Conservation (phyloP, 2,329 filamentous ascomycete species). For the Podosphaera fusca region DNA sequence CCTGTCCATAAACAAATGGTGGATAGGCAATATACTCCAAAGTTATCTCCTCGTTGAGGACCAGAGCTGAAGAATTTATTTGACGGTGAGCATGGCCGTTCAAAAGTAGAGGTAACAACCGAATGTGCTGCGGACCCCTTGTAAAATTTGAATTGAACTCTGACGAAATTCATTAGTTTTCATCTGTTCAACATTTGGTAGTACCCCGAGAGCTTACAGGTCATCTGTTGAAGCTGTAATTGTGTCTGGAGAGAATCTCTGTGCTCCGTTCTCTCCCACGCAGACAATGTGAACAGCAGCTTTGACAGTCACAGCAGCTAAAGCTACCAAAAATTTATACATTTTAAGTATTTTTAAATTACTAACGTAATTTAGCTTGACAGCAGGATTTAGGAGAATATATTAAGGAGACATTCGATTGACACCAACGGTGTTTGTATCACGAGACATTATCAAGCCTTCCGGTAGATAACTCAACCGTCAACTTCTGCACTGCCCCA, state of each 20-base stretch:
- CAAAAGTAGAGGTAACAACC: slow-evolving; percentile 18
- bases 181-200: too few species aligned
- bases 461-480: too few species aligned
- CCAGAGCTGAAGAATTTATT: slow-evolving; percentile 8
- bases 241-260: slow-evolving; percentile 26
- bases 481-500: too few species aligned
- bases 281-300: slow-evolving; percentile 3
- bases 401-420: too few species aligned
- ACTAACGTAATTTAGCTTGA: too few species aligned
- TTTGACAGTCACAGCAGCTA: slow-evolving; percentile 1
- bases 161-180: neutral
- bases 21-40: slow-evolving; percentile 3
- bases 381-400: too few species aligned
- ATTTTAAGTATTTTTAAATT: too few species aligned
- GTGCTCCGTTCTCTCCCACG: slow-evolving; percentile 9
- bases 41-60: slow-evolving; percentile 3
- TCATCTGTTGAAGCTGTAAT: slow-evolving; percentile 23
- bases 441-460: too few species aligned
- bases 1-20: too few species aligned
- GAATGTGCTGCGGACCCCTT: slow-evolving; percentile 25
- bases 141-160: slow-evolving; percentile 20
- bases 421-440: too few species aligned
- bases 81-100: slow-evolving; percentile 14
- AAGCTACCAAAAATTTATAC: neutral
- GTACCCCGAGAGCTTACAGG: slow-evolving; percentile 1